Evolutionary conservation across 306 rosid genomes (phyloP).

Genomic region (Cicer pinnatifidum): DNA sequence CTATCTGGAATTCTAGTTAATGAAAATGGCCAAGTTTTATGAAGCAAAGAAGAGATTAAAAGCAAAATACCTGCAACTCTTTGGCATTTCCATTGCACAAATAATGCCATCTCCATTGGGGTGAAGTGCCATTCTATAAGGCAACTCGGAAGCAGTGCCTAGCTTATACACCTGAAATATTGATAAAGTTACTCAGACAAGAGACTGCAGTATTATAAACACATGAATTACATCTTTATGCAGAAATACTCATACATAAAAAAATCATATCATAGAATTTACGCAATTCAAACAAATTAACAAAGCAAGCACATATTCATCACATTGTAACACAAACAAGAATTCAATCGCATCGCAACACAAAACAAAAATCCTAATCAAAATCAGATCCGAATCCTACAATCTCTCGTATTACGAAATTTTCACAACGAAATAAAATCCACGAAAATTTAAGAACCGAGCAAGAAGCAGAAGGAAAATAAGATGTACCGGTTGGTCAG

Average conservation of each 20-base stretch:
- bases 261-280: not conserved
- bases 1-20: not conserved
- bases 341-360: not conserved
- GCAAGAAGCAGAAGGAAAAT: not conserved
- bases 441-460: conserved; percentile 8
- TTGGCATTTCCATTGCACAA: conserved; percentile 66
- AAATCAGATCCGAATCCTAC: conserved; percentile 40
- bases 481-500: conserved; percentile 68
- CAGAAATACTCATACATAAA: not conserved
- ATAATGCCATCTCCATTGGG: conserved; percentile 76
- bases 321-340: conserved; percentile 1
- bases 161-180: conserved; percentile 66
- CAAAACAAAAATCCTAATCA: conserved; percentile 31
- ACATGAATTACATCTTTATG: not conserved
- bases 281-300: conserved; percentile 15
- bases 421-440: conserved; percentile 14
- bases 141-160: conserved; percentile 70
- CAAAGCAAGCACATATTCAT: conserved; percentile 18
- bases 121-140: conserved; percentile 86
- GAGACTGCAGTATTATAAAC: conserved; percentile 17
- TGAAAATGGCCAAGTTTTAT: conserved; percentile 1
- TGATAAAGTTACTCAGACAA: conserved; percentile 35
- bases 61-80: conserved; percentile 71
- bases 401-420: not conserved
- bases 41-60: conserved; percentile 35